A percentile compares a stretch with the other conserved stretches of the same genome.
Evolutionary conservation across 2,329 filamentous ascomycete genomes (phyloP).

Genomic region (Plenodomus biglobosus): DNA sequence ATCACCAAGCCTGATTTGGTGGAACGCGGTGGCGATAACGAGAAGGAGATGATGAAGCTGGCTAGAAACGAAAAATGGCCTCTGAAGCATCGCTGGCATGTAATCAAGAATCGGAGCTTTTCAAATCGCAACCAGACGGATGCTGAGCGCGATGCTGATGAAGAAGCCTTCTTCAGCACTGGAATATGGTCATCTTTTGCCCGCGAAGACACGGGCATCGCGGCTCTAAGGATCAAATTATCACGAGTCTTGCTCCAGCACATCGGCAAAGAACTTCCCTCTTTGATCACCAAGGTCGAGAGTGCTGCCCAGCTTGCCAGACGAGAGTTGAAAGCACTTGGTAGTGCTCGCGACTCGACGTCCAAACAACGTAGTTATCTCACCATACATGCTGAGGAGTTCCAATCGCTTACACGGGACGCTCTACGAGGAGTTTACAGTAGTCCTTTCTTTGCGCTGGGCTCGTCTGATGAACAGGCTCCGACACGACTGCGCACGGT

Average conservation of each 20-base stretch:
- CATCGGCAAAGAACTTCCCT: conserved; percentile 32
- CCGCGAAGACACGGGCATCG: conserved; percentile 31
- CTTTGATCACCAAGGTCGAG: conserved; percentile 21
- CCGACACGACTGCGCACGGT: conserved; percentile 37
- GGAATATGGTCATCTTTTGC: conserved; percentile 22
- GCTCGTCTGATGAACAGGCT: conserved; percentile 6
- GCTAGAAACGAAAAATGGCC: conserved; percentile 37
- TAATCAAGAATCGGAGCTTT: conserved; percentile 41
- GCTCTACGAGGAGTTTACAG: conserved; percentile 26
- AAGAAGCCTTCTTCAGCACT: conserved; percentile 27
- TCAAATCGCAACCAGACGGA: conserved; percentile 16
- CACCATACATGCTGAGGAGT: conserved; percentile 20
- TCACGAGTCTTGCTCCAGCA: conserved; percentile 37
- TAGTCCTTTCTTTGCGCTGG: conserved; percentile 24
- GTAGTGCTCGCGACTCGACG: conserved; percentile 18
- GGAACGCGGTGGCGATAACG: conserved; percentile 24
- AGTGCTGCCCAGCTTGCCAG: conserved; percentile 15
- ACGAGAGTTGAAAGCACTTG: conserved; percentile 18
- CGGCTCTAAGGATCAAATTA: conserved; percentile 29
- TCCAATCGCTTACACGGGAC: conserved; percentile 22
- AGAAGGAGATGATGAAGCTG: conserved; percentile 25
- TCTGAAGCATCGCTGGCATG: conserved; percentile 44
- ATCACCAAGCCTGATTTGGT: conserved; percentile 50
- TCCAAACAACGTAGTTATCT: conserved; percentile 27
- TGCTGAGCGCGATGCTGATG: conserved; percentile 27